A percentile compares a stretch with the other conserved stretches of the same genome.
Conservation (phyloP, 1,284 basidiomycete species). For the Mycena sp. region DNA sequence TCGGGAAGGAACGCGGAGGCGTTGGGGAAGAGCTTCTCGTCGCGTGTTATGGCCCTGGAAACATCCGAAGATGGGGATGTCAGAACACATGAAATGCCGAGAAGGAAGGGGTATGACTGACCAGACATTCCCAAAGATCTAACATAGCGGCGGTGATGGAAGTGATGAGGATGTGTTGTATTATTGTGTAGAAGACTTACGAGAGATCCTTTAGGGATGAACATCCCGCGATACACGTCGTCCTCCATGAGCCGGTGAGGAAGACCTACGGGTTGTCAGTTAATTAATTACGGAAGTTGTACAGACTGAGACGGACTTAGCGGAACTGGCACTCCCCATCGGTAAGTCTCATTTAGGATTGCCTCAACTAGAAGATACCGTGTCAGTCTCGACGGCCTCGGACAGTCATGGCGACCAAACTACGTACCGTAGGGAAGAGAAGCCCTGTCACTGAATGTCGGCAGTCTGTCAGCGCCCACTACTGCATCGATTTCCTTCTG, state of each 20-base stretch:
- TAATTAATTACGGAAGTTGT: neutral
- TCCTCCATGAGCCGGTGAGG: slow-evolving; percentile 60
- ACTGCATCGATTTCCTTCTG: slow-evolving; percentile 68
- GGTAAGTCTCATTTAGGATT: slow-evolving; percentile 54
- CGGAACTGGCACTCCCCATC: slow-evolving; percentile 63
- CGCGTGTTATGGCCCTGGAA: slow-evolving; percentile 37
- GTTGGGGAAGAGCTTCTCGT: slow-evolving; percentile 39
- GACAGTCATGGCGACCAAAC: slow-evolving; percentile 27
- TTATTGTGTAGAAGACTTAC: slow-evolving; percentile 38
- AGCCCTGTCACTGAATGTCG: slow-evolving; percentile 58
- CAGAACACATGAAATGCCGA: slow-evolving; percentile 13
- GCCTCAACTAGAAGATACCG: slow-evolving; percentile 50
- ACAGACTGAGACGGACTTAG: slow-evolving; percentile 49
- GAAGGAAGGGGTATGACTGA: slow-evolving; percentile 16
- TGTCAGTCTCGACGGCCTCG: slow-evolving; percentile 30
- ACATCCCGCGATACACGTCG: slow-evolving; percentile 55
- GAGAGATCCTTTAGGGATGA: slow-evolving; percentile 57
- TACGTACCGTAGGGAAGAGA: slow-evolving; percentile 56
- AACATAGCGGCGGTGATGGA: neutral
- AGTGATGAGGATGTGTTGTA: slow-evolving; percentile 36
- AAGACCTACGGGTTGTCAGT: slow-evolving; percentile 41
- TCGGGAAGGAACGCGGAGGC: slow-evolving; percentile 43
- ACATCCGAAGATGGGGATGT: neutral
- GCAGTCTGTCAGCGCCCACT: slow-evolving; percentile 58
- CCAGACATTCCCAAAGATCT: slow-evolving; percentile 30